phyloP scores from a whole-genome alignment of 192 early-diverging fungal genomes.

The Entomortierella lignicola region DNA sequence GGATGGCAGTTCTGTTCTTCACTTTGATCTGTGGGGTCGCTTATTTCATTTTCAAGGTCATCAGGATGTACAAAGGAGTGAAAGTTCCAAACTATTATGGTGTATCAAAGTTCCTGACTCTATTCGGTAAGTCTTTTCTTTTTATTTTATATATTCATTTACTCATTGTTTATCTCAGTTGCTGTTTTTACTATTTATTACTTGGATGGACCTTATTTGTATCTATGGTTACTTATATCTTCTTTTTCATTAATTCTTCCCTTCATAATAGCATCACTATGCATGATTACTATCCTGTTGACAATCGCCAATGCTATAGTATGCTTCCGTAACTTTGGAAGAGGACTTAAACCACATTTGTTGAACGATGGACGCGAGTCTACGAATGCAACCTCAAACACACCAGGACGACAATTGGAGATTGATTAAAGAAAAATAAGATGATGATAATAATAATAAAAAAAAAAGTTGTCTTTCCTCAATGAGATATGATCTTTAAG shows the following conservation, averaged over 20 bases:
- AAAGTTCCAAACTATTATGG: conserved; percentile 59
- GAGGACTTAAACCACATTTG: conserved; percentile 64
- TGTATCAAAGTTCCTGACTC: conserved; percentile 70
- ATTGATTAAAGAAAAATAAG: conserved; percentile 32
- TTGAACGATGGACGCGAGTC: conserved; percentile 4
- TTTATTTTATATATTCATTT: too few relatives aligned
- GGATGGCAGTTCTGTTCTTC: conserved; percentile 71
- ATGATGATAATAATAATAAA: too few relatives aligned
- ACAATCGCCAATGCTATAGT: conserved; percentile 59
- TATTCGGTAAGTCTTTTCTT: conserved; percentile 69
- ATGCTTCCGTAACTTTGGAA: conserved; percentile 69
- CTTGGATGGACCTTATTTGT: too few relatives aligned
- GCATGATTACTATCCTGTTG: conserved; percentile 58
- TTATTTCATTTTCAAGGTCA: conserved; percentile 78
- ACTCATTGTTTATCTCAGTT: not conserved
- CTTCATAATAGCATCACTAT: conserved; percentile 51
- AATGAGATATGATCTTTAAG: too few relatives aligned
- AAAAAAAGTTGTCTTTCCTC: too few relatives aligned
- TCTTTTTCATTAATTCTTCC: too few relatives aligned
- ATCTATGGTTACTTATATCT: too few relatives aligned
- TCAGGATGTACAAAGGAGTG: conserved; percentile 62
- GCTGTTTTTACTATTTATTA: too few relatives aligned
- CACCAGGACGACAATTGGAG: conserved; percentile 21
- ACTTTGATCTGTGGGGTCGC: conserved; percentile 70
- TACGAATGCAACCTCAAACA: not conserved